Evolutionary conservation across 2,329 filamentous ascomycete species (phyloP), one percentile per base, ranked within the genome.

Genomic region (Penicillium hordei): DNA sequence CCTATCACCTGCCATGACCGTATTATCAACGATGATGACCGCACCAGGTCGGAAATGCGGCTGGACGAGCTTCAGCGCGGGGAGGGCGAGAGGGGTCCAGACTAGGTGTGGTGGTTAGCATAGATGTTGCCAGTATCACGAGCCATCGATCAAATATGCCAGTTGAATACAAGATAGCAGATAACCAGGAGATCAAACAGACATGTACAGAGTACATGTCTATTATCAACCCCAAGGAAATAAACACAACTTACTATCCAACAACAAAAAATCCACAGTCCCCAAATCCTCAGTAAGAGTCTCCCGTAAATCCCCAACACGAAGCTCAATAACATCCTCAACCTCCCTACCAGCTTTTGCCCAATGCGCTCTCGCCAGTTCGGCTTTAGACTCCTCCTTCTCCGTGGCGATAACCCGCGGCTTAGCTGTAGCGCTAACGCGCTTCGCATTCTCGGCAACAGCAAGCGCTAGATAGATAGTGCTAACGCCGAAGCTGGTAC

Each of bases 381-480:
- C 72, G 0, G 83, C 83, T 70, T 87, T 88, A 6, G 64, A 68
- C 0, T 73, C 67, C 66, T 88, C 85, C 27, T 85, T 81, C 70
- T 88, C 85, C 0, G 85, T 88, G 0, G 79, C 85, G 65, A 87
- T 82, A 0, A 88, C 84, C 39, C 63, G 29, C 3, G 50, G 50
- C 7, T 45, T 77, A 15, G 34, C 25, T 1, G 19, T 29, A 0
- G 78, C 58, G 0, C 60, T 64, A 10, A 38, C 40, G 0, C 55
- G 55, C 48, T 57, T 53, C 0, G 73, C 75, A 57, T 82, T 86
- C 54, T 82, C 76, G 0, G 76, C 76, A 0, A 83, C 82, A 0
- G 83, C 85, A 2, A 87, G 73, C 0, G 84, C 83, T 2, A 87
- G 77, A 58, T 86, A 88, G 44, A 87, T 84, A 0, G 85, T 87